Evolutionary conservation across 1,139 yeast genomes (phyloP).

Genomic region (Komagataea norvegica): DNA sequence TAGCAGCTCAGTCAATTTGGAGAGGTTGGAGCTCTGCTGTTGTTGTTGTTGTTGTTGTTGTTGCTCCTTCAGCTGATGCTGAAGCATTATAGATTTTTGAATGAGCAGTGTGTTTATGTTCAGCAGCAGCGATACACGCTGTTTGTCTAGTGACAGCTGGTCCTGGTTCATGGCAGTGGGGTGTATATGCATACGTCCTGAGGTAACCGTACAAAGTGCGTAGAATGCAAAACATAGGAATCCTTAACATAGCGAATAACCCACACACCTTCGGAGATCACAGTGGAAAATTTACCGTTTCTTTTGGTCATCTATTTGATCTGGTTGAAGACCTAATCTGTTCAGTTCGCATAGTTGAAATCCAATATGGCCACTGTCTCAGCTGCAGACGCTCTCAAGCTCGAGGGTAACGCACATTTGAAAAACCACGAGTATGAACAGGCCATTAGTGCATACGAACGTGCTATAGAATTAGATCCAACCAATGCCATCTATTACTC

Average conservation of each 20-base stretch:
- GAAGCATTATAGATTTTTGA: slow-evolving; percentile 22
- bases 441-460: slow-evolving; percentile 68
- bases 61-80: slow-evolving; percentile 13
- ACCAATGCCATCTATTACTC: slow-evolving; percentile 72
- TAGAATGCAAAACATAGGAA: too few relatives aligned
- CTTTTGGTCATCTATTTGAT: too few relatives aligned
- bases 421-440: slow-evolving; percentile 56
- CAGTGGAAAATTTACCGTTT: too few relatives aligned
- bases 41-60: slow-evolving; percentile 15
- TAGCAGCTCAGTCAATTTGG: slow-evolving; percentile 18
- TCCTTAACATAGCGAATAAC: too few relatives aligned
- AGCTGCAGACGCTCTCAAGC: slow-evolving; percentile 42
- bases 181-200: too few relatives aligned
- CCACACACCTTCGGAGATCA: too few relatives aligned
- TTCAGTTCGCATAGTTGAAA: too few relatives aligned
- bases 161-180: slow-evolving; percentile 12
- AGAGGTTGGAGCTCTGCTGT: slow-evolving; percentile 8
- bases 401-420: slow-evolving; percentile 69
- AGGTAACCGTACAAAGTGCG: too few relatives aligned
- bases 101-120: slow-evolving; percentile 24
- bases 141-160: slow-evolving; percentile 18
- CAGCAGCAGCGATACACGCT: slow-evolving; percentile 21
- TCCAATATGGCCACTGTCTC: slow-evolving; percentile 7
- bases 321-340: too few relatives aligned
- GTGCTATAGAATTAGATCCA: slow-evolving; percentile 69